Evolutionary conservation across 345 rosid genomes (phyloP).

Genomic region (Brassica napus): DNA sequence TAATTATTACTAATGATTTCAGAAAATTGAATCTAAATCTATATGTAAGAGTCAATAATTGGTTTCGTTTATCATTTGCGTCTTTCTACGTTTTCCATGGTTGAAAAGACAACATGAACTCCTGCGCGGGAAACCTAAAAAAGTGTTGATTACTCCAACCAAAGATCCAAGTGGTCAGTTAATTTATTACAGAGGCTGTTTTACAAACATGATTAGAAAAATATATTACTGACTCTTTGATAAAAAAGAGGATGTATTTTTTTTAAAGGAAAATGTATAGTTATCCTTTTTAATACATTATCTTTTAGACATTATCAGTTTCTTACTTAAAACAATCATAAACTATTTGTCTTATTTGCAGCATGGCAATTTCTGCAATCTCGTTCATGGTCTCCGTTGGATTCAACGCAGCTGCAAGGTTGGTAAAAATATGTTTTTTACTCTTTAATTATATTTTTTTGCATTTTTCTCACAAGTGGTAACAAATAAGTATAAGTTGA

Average conservation of each 20-base stretch:
- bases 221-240: background rate
- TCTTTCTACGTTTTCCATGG: background rate
- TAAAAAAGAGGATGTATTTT: background rate
- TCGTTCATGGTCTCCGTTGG: conserved; percentile 66
- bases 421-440: background rate
- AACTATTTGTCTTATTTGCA: conserved; percentile 25
- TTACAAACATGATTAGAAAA: background rate
- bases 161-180: background rate
- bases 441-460: background rate
- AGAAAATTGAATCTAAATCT: background rate
- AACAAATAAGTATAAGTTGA: background rate
- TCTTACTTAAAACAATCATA: background rate
- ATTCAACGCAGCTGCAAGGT: conserved; percentile 83
- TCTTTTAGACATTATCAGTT: background rate
- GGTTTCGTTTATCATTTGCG: too few species aligned
- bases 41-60: background rate
- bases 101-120: background rate
- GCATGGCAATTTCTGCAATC: conserved; percentile 65
- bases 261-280: background rate
- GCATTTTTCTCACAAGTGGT: too few species aligned
- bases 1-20: background rate
- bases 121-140: background rate
- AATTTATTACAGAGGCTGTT: background rate
- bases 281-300: background rate
- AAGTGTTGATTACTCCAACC: background rate